Conservation (phyloP, 2,329 filamentous ascomycete species). For the Diplodia intermedia region DNA sequence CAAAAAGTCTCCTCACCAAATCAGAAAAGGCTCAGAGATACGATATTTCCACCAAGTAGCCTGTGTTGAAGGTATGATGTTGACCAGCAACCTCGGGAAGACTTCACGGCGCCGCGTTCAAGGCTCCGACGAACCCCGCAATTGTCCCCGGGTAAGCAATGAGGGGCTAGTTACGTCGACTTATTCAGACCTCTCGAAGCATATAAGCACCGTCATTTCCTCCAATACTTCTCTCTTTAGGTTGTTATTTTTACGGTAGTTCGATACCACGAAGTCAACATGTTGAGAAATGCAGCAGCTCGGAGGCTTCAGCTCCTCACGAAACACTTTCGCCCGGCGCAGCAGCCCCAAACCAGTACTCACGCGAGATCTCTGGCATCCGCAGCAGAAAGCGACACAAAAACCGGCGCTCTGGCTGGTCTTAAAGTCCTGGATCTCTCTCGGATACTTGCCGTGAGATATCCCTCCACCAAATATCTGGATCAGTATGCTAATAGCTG, state of each 20-base stretch:
- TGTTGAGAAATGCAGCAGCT: constrained; percentile 5
- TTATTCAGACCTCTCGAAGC: constrained; percentile 3
- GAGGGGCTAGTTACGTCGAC: not conserved
- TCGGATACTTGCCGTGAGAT: constrained; percentile 22
- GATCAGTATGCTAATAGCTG: not conserved
- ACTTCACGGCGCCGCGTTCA: constrained; percentile 12
- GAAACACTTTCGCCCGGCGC: not conserved
- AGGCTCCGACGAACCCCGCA: constrained; percentile 24
- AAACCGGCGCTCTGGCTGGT: constrained; percentile 12
- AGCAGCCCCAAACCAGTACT: not conserved
- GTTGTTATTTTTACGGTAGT: not conserved
- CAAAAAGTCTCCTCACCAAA: not conserved
- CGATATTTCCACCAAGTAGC: not conserved
- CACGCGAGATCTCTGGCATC: constrained; percentile 1
- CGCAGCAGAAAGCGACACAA: not conserved
- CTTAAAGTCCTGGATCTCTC: constrained; percentile 32
- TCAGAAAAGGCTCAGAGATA: not conserved
- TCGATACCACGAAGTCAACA: not conserved
- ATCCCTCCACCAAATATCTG: no score
- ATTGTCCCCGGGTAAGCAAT: constrained; percentile 5
- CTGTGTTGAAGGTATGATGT: not conserved
- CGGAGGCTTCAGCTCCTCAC: constrained; percentile 21
- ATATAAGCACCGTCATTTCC: not conserved
- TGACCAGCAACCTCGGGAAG: constrained; percentile 11
- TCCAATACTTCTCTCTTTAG: not conserved